Conservation (phyloP, 2,329 filamentous ascomycete species). For the Hypoxylon sp. region DNA sequence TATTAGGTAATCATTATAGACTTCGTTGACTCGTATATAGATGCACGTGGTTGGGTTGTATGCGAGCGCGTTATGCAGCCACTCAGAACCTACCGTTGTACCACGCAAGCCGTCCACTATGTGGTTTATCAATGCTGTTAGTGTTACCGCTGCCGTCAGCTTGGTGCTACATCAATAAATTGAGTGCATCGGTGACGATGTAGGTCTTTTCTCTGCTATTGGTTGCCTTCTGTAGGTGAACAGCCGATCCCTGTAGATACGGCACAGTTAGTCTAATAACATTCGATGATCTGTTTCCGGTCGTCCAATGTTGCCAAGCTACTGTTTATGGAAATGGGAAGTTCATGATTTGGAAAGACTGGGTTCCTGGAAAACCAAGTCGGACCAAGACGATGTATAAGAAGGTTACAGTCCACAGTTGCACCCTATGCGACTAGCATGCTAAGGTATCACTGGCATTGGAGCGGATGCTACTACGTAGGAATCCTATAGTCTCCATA, state of each 20-base stretch:
- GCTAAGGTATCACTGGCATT: conserved; percentile 13
- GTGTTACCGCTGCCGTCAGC: conserved; percentile 11
- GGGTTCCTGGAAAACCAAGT: conserved; percentile 8
- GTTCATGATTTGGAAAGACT: not conserved
- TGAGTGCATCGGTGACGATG: conserved; percentile 12
- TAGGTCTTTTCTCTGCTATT: not conserved
- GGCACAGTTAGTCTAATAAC: not conserved
- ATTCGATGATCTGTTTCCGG: conserved; percentile 12
- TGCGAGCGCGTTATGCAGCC: not conserved
- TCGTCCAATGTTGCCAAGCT: not conserved
- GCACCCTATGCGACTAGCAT: conserved; percentile 6
- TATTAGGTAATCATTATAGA: conserved; percentile 2
- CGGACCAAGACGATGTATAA: not conserved
- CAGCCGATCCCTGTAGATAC: not conserved
- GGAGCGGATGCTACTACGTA: conserved; percentile 7
- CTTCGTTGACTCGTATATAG: not conserved
- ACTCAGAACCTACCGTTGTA: not conserved
- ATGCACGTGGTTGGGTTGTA: not conserved
- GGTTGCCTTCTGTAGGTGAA: conserved; percentile 1
- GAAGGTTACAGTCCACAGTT: conserved; percentile 10
- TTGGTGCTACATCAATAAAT: conserved; percentile 5
- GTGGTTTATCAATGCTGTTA: not conserved
- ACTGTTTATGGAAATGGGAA: not conserved
- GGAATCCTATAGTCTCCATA: conserved; percentile 9
- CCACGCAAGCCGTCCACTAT: not conserved